A percentile compares a stretch with the other conserved stretches of the same genome.
phyloP scores from a whole-genome alignment of 2,329 filamentous ascomycete species.

The Fusarium torreyae region DNA sequence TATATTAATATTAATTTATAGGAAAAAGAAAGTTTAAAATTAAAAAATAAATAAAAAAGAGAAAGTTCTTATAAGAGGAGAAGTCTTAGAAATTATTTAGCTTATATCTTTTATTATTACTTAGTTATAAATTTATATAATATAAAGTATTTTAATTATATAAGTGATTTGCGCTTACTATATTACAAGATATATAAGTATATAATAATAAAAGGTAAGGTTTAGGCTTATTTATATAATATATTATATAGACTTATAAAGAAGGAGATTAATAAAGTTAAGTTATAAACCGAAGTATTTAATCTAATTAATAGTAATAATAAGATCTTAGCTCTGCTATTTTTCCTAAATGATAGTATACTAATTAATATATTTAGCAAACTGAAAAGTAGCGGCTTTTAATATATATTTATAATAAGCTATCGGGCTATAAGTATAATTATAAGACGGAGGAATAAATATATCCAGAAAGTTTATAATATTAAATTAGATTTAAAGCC shows the following conservation, averaged over 20 bases:
- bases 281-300: not conserved
- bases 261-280: not conserved
- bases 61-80: slow-evolving; percentile 2
- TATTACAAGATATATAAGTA: slow-evolving; percentile 10
- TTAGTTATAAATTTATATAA: slow-evolving; percentile 10
- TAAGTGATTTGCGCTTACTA: slow-evolving; percentile 1
- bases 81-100: not conserved
- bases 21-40: slow-evolving; percentile 17
- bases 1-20: slow-evolving; percentile 9
- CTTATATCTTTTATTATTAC: slow-evolving; percentile 6
- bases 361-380: slow-evolving; percentile 2
- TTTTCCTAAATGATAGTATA: not conserved
- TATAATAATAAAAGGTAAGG: slow-evolving; percentile 10
- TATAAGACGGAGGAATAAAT: not conserved
- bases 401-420: not conserved
- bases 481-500: slow-evolving; percentile 1
- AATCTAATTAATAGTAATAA: slow-evolving; percentile 7
- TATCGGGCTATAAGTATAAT: not conserved
- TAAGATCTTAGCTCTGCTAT: slow-evolving; percentile 3
- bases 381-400: not conserved
- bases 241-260: not conserved
- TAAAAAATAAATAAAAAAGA: slow-evolving; percentile 15
- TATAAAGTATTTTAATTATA: slow-evolving; percentile 10
- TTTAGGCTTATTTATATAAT: slow-evolving; percentile 3
- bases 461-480: not conserved